Evolutionary conservation across 2,329 filamentous ascomycete genomes (phyloP).

Genomic region (Aspergillus fumigatus): DNA sequence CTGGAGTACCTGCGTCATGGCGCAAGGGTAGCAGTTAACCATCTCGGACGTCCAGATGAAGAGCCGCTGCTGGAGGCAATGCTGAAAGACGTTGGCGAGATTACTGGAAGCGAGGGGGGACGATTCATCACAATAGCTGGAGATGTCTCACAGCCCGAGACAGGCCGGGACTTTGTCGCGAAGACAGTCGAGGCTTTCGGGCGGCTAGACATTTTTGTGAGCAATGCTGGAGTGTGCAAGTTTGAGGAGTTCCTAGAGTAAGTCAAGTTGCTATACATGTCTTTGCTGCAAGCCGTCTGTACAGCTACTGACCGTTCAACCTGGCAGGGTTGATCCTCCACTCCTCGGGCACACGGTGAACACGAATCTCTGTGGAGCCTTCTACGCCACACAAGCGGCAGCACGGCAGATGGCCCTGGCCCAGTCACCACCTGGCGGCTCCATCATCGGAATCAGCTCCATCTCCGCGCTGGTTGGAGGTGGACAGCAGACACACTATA

Average conservation of each 20-base stretch:
- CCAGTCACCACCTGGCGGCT: conserved; percentile 63
- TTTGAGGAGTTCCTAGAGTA: conserved; percentile 81
- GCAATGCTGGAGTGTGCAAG: conserved; percentile 82
- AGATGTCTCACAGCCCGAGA: conserved; percentile 71
- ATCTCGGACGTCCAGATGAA: conserved; percentile 52
- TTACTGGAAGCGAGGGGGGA: conserved; percentile 22
- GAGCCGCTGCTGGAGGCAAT: conserved; percentile 26
- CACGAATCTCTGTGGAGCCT: conserved; percentile 84
- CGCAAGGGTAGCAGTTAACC: conserved; percentile 74
- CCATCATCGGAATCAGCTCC: conserved; percentile 56
- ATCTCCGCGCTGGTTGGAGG: conserved; percentile 56
- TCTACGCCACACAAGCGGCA: conserved; percentile 80
- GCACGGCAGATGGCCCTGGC: conserved; percentile 79
- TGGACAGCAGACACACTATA: conserved; percentile 76
- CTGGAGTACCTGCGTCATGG: conserved; percentile 75
- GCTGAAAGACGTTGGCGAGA: conserved; percentile 26
- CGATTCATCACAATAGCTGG: conserved; percentile 65
- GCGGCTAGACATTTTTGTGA: conserved; percentile 72
- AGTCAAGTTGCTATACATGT: conserved; percentile 25
- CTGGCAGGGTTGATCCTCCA: conserved; percentile 56
- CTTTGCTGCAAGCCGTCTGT: not conserved
- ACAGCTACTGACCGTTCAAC: not conserved
- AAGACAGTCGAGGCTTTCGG: conserved; percentile 54
- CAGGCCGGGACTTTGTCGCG: conserved; percentile 63
- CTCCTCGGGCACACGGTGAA: conserved; percentile 68